Conservation (phyloP, 1,284 basidiomycete species). For the Phellopilus nigrolimitatus region DNA sequence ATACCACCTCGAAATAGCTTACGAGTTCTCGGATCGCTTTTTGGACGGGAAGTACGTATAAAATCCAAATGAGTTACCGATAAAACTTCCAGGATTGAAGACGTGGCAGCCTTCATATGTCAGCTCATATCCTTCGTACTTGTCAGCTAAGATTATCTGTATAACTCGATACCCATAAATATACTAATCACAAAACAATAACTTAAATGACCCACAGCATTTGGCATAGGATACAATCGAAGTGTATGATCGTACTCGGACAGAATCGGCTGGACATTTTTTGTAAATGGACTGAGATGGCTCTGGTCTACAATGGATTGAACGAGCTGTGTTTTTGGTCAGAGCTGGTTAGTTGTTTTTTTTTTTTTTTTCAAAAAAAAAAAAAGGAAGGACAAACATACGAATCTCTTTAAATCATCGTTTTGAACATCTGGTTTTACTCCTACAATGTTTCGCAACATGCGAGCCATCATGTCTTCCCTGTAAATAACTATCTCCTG, state of each 20-base stretch:
- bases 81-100: slow-evolving; percentile 93
- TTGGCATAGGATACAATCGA: slow-evolving; percentile 92
- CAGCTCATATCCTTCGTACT: slow-evolving; percentile 92
- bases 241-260: slow-evolving; percentile 91
- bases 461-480: slow-evolving; percentile 90
- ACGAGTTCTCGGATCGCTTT: slow-evolving; percentile 76
- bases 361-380: too few relatives aligned
- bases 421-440: slow-evolving; percentile 73
- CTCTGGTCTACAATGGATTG: slow-evolving; percentile 91
- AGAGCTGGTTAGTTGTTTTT: too few relatives aligned
- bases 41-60: slow-evolving; percentile 85
- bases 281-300: slow-evolving; percentile 83
- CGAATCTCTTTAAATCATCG: slow-evolving; percentile 83
- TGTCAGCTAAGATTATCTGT: slow-evolving; percentile 93
- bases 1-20: too few relatives aligned
- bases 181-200: not conserved
- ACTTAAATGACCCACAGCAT: slow-evolving; percentile 73
- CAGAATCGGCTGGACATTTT: slow-evolving; percentile 80
- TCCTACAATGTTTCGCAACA: slow-evolving; percentile 88
- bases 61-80: slow-evolving; percentile 75
- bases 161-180: slow-evolving; percentile 13
- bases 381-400: slow-evolving; percentile 36
- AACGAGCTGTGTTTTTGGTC: slow-evolving; percentile 59
- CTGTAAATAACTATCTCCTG: slow-evolving; percentile 95
- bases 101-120: slow-evolving; percentile 99